Conservation (phyloP, 192 early-diverging fungal genomes). For the Pilobolus umbonatus region DNA sequence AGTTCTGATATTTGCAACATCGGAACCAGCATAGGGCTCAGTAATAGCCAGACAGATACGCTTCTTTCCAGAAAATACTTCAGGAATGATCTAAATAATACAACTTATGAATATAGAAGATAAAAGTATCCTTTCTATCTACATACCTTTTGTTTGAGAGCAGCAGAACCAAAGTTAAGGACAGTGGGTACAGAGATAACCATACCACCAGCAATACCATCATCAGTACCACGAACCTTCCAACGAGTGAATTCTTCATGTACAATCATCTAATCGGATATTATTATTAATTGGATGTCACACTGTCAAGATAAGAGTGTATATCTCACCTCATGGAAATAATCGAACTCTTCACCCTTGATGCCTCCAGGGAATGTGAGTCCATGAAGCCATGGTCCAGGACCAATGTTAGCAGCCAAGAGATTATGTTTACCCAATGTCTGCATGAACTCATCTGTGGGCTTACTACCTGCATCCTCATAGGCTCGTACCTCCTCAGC, state of each 20-base stretch:
- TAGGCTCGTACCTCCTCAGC: slow-evolving; percentile 63
- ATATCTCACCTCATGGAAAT: slow-evolving; percentile 56
- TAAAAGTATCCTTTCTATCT: background rate
- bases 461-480: slow-evolving; percentile 73
- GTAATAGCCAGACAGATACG: slow-evolving; percentile 82
- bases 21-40: slow-evolving; percentile 67
- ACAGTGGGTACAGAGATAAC: slow-evolving; percentile 78
- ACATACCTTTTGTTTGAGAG: slow-evolving; percentile 48
- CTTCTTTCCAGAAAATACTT: slow-evolving; percentile 65
- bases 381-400: slow-evolving; percentile 33
- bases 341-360: slow-evolving; percentile 55
- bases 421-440: slow-evolving; percentile 69
- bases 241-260: slow-evolving; percentile 71
- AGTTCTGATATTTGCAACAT: slow-evolving; percentile 74
- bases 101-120: background rate
- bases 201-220: slow-evolving; percentile 66
- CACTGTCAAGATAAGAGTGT: background rate
- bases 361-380: slow-evolving; percentile 46
- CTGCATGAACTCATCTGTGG: slow-evolving; percentile 57
- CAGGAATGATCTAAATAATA: slow-evolving; percentile 36
- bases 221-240: slow-evolving; percentile 66
- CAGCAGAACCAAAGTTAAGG: slow-evolving; percentile 64
- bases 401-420: slow-evolving; percentile 58
- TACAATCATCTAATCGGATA: slow-evolving; percentile 30
- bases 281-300: background rate